Conservation (phyloP, 164 flowering plant species). For the Vitis rupestris region DNA sequence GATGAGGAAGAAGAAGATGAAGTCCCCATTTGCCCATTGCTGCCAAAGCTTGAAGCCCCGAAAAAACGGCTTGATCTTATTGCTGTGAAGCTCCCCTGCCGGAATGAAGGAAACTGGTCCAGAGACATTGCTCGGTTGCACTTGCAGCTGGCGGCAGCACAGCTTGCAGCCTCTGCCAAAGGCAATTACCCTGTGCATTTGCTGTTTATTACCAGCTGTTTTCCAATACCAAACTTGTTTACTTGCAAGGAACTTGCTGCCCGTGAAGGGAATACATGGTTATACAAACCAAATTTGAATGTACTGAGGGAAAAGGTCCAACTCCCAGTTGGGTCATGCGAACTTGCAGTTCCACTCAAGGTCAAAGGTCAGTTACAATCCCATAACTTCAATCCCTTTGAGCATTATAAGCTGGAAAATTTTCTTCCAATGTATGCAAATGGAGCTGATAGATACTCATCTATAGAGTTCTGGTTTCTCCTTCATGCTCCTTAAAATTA, state of each 20-base stretch:
- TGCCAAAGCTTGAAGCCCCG: slow-evolving; percentile 43
- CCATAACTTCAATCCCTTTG: background rate
- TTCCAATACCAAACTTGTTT: slow-evolving; percentile 54
- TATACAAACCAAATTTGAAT: slow-evolving; percentile 46
- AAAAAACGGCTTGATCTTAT: slow-evolving; percentile 41
- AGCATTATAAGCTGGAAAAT: no score
- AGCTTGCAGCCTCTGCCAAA: slow-evolving; percentile 39
- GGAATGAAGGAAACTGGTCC: slow-evolving; percentile 44
- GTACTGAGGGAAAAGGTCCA: slow-evolving; percentile 42
- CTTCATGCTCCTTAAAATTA: no score
- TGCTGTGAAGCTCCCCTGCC: slow-evolving; percentile 59
- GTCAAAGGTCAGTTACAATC: slow-evolving; percentile 34
- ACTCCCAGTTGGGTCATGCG: slow-evolving; percentile 65
- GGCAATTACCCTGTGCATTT: slow-evolving; percentile 37
- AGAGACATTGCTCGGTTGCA: slow-evolving; percentile 60
- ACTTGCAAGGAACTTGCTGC: slow-evolving; percentile 49
- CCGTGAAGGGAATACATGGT: slow-evolving; percentile 42
- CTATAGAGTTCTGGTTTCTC: no score
- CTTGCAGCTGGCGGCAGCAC: slow-evolving; percentile 55
- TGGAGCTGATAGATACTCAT: background rate
- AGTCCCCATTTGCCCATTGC: slow-evolving; percentile 51
- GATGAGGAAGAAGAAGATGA: slow-evolving; percentile 66
- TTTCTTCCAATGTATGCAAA: no score
- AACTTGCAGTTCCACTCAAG: slow-evolving; percentile 49
- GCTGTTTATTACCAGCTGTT: slow-evolving; percentile 40